A percentile compares a stretch with the other conserved stretches of the same genome.
phyloP scores from a whole-genome alignment of 495 filamentous ascomycete species.

The Aspergillus baeticus region DNA sequence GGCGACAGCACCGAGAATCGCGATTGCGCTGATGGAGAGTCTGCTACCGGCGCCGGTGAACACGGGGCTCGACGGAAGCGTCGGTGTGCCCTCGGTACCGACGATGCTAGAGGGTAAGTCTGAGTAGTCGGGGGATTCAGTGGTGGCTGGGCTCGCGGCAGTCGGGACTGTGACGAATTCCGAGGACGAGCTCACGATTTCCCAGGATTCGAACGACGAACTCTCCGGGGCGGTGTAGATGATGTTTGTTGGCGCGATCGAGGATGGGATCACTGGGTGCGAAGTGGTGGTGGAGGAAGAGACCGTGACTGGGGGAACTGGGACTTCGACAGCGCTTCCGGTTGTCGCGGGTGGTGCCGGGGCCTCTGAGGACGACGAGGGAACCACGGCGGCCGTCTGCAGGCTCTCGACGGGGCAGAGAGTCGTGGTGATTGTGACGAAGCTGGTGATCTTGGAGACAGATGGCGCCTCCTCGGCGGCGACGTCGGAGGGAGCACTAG shows the following conservation, averaged over 20 bases:
- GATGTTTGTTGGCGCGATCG: not conserved
- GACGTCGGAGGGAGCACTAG: not conserved
- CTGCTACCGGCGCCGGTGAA: constrained; percentile 32
- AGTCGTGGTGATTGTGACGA: constrained; percentile 18
- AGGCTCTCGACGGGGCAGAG: constrained; percentile 7
- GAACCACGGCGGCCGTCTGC: not conserved
- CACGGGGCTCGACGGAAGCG: constrained; percentile 19
- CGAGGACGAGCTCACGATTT: constrained; percentile 6
- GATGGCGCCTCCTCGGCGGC: not conserved
- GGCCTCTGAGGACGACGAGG: not conserved
- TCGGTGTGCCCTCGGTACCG: constrained; percentile 6
- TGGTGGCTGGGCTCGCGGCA: not conserved
- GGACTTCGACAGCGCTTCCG: not conserved
- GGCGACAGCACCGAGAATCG: constrained; percentile 18
- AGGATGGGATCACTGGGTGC: not conserved
- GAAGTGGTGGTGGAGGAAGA: not conserved
- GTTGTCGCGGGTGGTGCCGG: not conserved
- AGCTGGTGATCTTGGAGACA: constrained; percentile 12
- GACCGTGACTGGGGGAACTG: not conserved
- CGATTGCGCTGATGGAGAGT: constrained; percentile 21
- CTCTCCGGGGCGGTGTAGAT: not conserved
- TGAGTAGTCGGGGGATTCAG: not conserved
- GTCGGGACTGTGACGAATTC: constrained; percentile 16
- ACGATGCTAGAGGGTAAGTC: not conserved
- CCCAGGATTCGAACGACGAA: not conserved